Base-by-base conservation (phyloP, 495 filamentous ascomycete species). In the Parmelia sp. region DNA sequence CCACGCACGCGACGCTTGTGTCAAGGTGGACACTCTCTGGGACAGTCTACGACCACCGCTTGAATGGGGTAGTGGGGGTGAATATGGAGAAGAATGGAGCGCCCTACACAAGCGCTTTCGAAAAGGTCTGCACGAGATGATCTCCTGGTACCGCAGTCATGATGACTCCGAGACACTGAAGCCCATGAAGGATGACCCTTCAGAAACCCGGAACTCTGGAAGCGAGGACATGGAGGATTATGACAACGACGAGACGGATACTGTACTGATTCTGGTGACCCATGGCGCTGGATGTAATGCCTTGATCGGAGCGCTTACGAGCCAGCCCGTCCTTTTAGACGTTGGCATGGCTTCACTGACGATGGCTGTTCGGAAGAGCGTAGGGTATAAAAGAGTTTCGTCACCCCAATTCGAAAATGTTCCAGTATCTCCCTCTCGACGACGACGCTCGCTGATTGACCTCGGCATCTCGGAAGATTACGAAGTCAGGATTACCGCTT, bases 221-320 rank as follows among this genome's bases (percentile, higher is more conserved):
- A 60, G 25, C 21, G 62, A 40, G 36, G 68, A 21, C 61, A 63
- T n/a, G 58, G 69, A 67, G 27, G 40, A 49, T 31, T 39, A 12
- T n/a, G 76, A 82, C 8, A 75, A 79, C 19, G 79, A 83, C 4
- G 82, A 87, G 31, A 76, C 81, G 7, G 90, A 97, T 69, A 82
- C 89, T 0, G 85, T 97, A 10, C 74, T 99, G n/a, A 81, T 99
- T 36, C 75, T 99, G 17, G 90, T 99, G 58, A 96, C 95, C 0
- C 94, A 99, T 70, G 93, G 93, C n/a, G 95, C 95, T 15, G 95
- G 92, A 57, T 96, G 94, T 75, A 99, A 99, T 75, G 95, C 94
- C 0, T 75, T 99, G 57, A 92, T 97, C 58, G 92, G 93, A 9
- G 90, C 90, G 7, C 79, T 99, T 61, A 95, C 90, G 0, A 88